Conservation (phyloP, 345 rosid genomes). For the Rhodomyrtus tomentosa region DNA sequence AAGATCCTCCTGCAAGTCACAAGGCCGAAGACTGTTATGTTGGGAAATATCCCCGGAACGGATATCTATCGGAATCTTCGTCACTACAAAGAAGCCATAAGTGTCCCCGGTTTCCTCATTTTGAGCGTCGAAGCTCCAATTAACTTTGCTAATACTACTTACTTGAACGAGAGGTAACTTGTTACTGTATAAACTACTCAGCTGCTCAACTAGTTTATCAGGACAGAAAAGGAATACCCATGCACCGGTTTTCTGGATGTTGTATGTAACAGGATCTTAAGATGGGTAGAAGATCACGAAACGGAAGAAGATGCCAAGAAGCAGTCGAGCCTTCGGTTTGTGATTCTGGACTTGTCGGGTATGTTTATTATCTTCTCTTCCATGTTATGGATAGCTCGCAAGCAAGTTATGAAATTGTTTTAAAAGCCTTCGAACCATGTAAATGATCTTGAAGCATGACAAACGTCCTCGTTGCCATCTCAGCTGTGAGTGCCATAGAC, state of each 20-base stretch:
- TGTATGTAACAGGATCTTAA: conserved; percentile 29
- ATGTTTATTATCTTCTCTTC: background rate
- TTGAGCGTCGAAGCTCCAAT: conserved; percentile 74
- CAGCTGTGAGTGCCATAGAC: conserved; percentile 81
- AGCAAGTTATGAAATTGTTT: background rate
- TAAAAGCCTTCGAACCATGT: background rate
- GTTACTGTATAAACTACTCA: background rate
- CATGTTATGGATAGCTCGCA: background rate
- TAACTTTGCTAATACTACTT: conserved; percentile 77
- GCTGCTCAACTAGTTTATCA: background rate
- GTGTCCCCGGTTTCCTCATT: conserved; percentile 66
- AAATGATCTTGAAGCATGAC: background rate
- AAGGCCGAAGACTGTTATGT: conserved; percentile 64
- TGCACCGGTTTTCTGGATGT: background rate
- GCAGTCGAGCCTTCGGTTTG: conserved; percentile 37
- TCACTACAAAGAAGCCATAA: conserved; percentile 68
- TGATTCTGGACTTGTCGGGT: conserved; percentile 77
- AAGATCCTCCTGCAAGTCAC: conserved; percentile 78
- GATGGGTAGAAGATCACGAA: conserved; percentile 86
- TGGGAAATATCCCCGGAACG: conserved; percentile 81
- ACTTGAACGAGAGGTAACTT: conserved; percentile 71
- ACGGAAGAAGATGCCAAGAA: conserved; percentile 37
- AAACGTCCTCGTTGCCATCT: background rate
- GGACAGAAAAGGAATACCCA: background rate
- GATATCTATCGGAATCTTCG: conserved; percentile 51